phyloP scores from a whole-genome alignment of 1,139 yeast species.

The Scheffersomyces titani region DNA sequence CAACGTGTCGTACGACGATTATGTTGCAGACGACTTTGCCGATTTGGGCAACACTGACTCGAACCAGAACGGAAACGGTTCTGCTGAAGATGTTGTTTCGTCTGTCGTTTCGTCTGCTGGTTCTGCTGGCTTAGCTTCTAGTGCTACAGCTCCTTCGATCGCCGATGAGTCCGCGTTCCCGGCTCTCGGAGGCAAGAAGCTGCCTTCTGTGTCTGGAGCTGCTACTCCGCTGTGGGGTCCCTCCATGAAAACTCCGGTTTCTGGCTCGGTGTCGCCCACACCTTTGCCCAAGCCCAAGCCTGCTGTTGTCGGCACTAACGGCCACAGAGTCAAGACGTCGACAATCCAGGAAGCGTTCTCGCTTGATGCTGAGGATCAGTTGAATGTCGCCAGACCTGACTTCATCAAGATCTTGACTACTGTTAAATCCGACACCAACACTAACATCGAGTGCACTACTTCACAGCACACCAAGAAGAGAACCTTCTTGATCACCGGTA shows the following conservation, averaged over 20 bases:
- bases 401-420: conserved; percentile 62
- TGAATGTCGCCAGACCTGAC: conserved; percentile 64
- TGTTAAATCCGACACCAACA: conserved; percentile 61
- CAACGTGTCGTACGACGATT: conserved; percentile 25
- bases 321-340: conserved; percentile 24
- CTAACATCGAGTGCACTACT: conserved; percentile 81
- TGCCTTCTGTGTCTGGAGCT: conserved; percentile 17
- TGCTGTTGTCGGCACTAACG: conserved; percentile 22
- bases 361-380: conserved; percentile 65
- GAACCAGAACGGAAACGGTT: neutral
- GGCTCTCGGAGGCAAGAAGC: conserved; percentile 55
- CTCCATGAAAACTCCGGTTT: conserved; percentile 36
- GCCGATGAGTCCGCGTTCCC: conserved; percentile 69
- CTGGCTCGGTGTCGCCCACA: conserved; percentile 19
- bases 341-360: conserved; percentile 75
- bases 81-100: conserved; percentile 8
- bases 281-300: conserved; percentile 16
- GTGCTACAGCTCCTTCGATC: conserved; percentile 28
- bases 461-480: conserved; percentile 77
- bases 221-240: conserved; percentile 35
- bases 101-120: conserved; percentile 12
- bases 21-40: neutral
- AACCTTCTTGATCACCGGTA: conserved; percentile 84
- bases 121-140: conserved; percentile 12
- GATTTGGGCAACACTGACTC: neutral